Conservation (phyloP, 345 rosid genomes). For the Citrus glauca region DNA sequence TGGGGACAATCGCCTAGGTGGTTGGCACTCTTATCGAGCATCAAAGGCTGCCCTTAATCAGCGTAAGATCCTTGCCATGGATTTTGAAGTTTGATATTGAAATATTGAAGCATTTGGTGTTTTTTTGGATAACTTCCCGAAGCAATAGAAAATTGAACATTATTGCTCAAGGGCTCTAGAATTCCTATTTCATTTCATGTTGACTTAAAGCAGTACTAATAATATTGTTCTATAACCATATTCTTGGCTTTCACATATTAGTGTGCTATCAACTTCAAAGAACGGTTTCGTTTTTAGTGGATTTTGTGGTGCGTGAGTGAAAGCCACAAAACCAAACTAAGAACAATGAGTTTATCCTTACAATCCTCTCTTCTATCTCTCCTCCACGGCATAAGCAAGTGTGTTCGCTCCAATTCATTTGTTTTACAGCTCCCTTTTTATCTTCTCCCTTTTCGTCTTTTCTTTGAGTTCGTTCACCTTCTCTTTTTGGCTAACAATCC, state of each 20-base stretch:
- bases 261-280: not conserved
- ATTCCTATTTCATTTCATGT: not conserved
- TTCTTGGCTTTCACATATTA: not conserved
- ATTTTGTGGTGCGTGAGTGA: too few relatives aligned
- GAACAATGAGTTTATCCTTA: too few relatives aligned
- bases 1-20: constrained; percentile 81
- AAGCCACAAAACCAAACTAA: too few relatives aligned
- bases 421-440: too few relatives aligned
- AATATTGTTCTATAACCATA: not conserved
- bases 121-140: not conserved
- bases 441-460: too few relatives aligned
- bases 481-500: too few relatives aligned
- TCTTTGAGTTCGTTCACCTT: too few relatives aligned
- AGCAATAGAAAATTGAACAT: not conserved
- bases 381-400: too few relatives aligned
- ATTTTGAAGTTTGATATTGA: not conserved
- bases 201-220: not conserved
- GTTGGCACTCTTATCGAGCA: constrained; percentile 90
- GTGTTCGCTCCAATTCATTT: too few relatives aligned
- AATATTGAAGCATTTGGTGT: not conserved
- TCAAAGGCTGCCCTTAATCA: constrained; percentile 90
- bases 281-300: too few relatives aligned
- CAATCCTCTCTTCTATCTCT: too few relatives aligned
- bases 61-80: constrained; percentile 36
- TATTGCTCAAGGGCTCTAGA: not conserved